Evolutionary conservation across 129 eudicot species (phyloP), one percentile per base, ranked within the genome.

Genomic region (Flaveria linearis): DNA sequence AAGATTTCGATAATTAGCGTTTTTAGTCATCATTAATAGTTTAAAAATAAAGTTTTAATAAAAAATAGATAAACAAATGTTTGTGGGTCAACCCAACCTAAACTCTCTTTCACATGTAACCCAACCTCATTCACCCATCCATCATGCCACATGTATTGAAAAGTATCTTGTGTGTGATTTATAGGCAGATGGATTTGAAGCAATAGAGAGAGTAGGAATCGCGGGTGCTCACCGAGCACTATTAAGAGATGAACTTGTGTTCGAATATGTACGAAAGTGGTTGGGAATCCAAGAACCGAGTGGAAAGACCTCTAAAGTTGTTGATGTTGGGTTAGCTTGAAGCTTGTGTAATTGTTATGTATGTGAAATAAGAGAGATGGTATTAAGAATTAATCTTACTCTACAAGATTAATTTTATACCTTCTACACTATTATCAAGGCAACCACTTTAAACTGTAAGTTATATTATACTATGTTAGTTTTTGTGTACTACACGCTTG

Each of bases 121-220:
- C 39, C 39, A 33, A 33, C 39, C 39, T 33, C 39, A 33, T 5
- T 33, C 6, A 33, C 39, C 6, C 39, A 33, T 33, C 6, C 39
- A 33, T 33, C 39, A 33, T 33, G 39, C 39, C 39, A 33, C 39
- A 33, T 33, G 7, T 4, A 33, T 33, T 33, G 39, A 33, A 33
- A 33, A 14, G 53, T 49, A 49, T 49, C 23, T 23, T 57, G 10
- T 20, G 26, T 12, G 3, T 11, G 17, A 56, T 47, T 0, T 65
- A 26, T 61, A 80, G 83, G 83, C 79, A 9, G 83, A 80, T 73
- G 83, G 74, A 73, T 80, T 80, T 73, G 61, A 60, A 41, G 83
- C 83, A 13, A 55, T 66, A 42, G 79, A 73, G 72, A 53, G 83
- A 43, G 83, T 74, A 30, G 83, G 83, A 53, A 73, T 80, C 42